Conservation (phyloP, 2,329 filamentous ascomycete species). For the Pyricularia pennisetigena region DNA sequence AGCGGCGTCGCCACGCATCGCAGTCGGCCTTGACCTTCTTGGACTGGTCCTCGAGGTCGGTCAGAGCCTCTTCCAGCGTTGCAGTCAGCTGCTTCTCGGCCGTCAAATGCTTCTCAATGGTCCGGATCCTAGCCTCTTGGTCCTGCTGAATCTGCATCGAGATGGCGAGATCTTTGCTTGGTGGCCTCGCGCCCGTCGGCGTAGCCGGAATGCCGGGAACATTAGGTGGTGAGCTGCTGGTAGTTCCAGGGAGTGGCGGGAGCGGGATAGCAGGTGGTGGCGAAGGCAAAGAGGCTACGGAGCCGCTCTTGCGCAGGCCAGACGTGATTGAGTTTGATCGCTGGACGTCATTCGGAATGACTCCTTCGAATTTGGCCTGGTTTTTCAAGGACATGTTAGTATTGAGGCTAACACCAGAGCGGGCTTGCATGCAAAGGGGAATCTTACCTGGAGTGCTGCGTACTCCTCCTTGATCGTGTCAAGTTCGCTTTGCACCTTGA, state of each 20-base stretch:
- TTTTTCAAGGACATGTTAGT: not conserved
- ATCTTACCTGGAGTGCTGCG: slow-evolving; percentile 63
- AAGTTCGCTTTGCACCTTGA: slow-evolving; percentile 56
- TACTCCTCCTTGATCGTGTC: slow-evolving; percentile 61
- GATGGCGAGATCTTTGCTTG: slow-evolving; percentile 69
- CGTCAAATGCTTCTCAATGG: slow-evolving; percentile 91
- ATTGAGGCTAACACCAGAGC: not conserved
- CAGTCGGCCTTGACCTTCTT: slow-evolving; percentile 88
- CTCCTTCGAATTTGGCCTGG: slow-evolving; percentile 53
- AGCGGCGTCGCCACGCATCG: slow-evolving; percentile 85
- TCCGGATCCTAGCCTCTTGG: slow-evolving; percentile 87
- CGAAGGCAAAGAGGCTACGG: slow-evolving; percentile 76
- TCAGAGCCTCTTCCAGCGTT: slow-evolving; percentile 89
- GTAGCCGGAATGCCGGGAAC: slow-evolving; percentile 33
- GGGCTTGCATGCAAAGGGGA: not conserved
- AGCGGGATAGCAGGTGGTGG: slow-evolving; percentile 94
- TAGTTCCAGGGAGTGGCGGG: slow-evolving; percentile 67
- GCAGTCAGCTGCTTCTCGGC: slow-evolving; percentile 95
- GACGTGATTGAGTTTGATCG: slow-evolving; percentile 52
- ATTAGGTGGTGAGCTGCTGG: slow-evolving; percentile 34
- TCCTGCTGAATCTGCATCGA: slow-evolving; percentile 76
- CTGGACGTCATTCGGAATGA: slow-evolving; percentile 26
- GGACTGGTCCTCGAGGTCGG: slow-evolving; percentile 83
- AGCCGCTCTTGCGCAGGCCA: slow-evolving; percentile 75
- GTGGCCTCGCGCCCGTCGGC: slow-evolving; percentile 55